Evolutionary conservation across 371 early-diverging fungal genomes (phyloP).

Genomic region (Syncephalastrum contaminatum): DNA sequence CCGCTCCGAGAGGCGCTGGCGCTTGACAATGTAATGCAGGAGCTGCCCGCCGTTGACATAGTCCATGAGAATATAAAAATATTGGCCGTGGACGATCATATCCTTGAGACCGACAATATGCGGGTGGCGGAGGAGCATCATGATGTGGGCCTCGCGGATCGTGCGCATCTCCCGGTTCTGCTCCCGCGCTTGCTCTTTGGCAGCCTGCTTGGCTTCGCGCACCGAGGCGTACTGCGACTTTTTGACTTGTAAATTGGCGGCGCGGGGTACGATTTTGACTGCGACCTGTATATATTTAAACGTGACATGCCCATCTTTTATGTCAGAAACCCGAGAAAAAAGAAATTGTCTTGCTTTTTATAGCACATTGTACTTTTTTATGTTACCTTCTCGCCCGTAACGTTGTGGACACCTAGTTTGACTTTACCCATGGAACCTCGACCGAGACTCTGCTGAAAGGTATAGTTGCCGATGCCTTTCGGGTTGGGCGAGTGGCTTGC

Average conservation of each 20-base stretch:
- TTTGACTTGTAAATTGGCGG: conserved; percentile 25
- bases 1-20: conserved; percentile 87
- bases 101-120: conserved; percentile 83
- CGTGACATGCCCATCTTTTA: conserved; percentile 4
- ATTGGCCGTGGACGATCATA: conserved; percentile 79
- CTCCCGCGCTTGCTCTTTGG: conserved; percentile 47
- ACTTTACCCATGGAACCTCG: conserved; percentile 51
- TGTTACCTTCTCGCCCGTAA: conserved; percentile 44
- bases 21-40: conserved; percentile 85
- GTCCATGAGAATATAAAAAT: conserved; percentile 91
- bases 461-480: conserved; percentile 38
- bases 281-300: conserved; percentile 29
- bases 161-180: conserved; percentile 88
- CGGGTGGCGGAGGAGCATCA: conserved; percentile 91
- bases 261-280: conserved; percentile 49
- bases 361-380: conserved; percentile 1
- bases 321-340: not conserved
- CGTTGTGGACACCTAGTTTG: conserved; percentile 42
- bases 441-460: conserved; percentile 40
- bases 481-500: conserved; percentile 10
- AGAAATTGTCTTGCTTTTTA: conserved; percentile 2
- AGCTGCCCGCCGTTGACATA: conserved; percentile 90
- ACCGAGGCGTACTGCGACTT: conserved; percentile 2
- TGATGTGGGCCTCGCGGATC: conserved; percentile 88
- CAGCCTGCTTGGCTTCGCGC: conserved; percentile 28